Conservation (phyloP, 2,329 filamentous ascomycete species). For the Aureobasidium sp. region DNA sequence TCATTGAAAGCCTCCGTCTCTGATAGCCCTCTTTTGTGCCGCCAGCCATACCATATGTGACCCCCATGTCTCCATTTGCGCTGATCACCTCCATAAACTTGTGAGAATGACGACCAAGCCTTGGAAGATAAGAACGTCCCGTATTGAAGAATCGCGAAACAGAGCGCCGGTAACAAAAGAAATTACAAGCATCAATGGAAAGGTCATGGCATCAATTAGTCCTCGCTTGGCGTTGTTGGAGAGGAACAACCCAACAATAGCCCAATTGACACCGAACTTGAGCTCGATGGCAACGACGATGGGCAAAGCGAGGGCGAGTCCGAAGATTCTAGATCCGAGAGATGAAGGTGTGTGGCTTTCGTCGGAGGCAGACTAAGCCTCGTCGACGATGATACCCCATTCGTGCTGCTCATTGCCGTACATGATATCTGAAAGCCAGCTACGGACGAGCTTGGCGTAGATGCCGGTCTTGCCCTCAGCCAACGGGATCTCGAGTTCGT, state of each 20-base stretch:
- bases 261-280: not conserved
- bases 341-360: not conserved
- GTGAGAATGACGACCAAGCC: not conserved
- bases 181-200: not conserved
- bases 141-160: not conserved
- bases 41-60: too few species aligned
- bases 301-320: not conserved
- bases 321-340: not conserved
- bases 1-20: not conserved
- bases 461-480: conserved; percentile 32
- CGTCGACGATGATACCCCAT: conserved; percentile 52
- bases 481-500: conserved; percentile 48
- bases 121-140: not conserved
- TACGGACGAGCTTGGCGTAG: conserved; percentile 49
- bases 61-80: not conserved
- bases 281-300: not conserved
- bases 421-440: conserved; percentile 56
- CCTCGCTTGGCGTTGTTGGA: not conserved
- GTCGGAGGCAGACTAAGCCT: conserved; percentile 26
- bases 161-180: not conserved
- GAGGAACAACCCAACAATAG: not conserved
- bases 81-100: not conserved
- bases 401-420: conserved; percentile 52
- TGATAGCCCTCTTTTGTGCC: not conserved
- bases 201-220: not conserved